These are phyloP conservation scores for Trebouxia sp. DNA, from an alignment of 139 green algal genomes.

Conservation along the genomic window DNA sequence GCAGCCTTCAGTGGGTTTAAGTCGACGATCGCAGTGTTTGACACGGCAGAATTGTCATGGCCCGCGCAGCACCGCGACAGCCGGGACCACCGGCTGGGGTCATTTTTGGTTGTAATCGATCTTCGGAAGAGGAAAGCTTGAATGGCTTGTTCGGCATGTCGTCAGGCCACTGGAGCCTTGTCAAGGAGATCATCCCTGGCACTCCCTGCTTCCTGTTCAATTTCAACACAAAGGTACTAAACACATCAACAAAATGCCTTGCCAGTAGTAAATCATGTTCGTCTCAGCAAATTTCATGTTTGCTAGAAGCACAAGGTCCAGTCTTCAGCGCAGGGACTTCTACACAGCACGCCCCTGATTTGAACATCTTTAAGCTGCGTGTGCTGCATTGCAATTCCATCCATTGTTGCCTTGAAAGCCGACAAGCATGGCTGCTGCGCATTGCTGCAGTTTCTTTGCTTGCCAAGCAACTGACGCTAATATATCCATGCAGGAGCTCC, in stretches of 20 bases:
- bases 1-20: too few relatives aligned
- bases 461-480: background rate
- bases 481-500: background rate
- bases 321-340: too few relatives aligned
- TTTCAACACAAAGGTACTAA: conserved; percentile 24
- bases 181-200: conserved; percentile 22
- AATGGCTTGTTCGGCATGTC: conserved; percentile 25
- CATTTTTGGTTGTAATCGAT: conserved; percentile 20
- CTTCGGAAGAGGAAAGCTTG: conserved; percentile 9
- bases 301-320: too few relatives aligned
- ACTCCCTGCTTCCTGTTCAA: conserved; percentile 28
- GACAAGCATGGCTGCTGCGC: too few relatives aligned
- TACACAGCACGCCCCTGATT: too few relatives aligned
- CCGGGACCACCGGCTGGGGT: conserved; percentile 12
- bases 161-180: conserved; percentile 17
- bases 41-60: background rate
- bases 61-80: background rate
- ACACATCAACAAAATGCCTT: too few relatives aligned
- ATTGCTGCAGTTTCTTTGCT: background rate
- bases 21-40: too few relatives aligned
- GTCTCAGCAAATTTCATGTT: too few relatives aligned
- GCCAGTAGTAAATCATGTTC: too few relatives aligned
- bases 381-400: too few relatives aligned
- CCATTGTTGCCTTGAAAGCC: too few relatives aligned
- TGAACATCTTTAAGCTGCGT: too few relatives aligned